Evolutionary conservation across 768 basidiomycete genomes (phyloP).

Genomic region (Cantharellus anzutake): DNA sequence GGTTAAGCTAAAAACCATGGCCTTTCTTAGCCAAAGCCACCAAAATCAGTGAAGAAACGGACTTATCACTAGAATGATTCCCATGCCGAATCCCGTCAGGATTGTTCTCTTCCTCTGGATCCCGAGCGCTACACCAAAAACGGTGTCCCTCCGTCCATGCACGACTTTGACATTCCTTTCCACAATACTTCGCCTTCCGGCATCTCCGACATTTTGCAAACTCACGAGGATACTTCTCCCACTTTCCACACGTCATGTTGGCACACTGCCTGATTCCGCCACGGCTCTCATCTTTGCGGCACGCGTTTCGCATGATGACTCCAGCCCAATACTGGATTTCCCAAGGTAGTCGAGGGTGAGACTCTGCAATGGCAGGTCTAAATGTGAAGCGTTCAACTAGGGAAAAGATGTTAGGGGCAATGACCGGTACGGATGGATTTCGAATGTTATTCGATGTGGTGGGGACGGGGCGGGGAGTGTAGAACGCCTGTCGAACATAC

Average conservation of each 20-base stretch:
- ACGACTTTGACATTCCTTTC: constrained; percentile 89
- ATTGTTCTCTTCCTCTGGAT: constrained; percentile 23
- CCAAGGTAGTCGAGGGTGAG: constrained; percentile 49
- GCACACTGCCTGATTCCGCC: constrained; percentile 96
- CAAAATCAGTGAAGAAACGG: too few relatives aligned
- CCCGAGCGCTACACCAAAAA: constrained; percentile 74
- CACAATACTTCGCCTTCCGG: constrained; percentile 95
- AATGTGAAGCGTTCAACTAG: constrained; percentile 94
- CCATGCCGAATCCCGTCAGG: too few relatives aligned
- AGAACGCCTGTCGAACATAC: constrained; percentile 90
- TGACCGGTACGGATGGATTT: constrained; percentile 2
- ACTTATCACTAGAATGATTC: too few relatives aligned
- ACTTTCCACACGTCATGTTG: constrained; percentile 91
- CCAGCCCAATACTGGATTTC: constrained; percentile 99
- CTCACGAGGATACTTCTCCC: constrained; percentile 84
- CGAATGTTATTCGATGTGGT: constrained; percentile 11
- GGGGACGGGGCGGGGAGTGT: constrained; percentile 29
- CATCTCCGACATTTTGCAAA: constrained; percentile 95
- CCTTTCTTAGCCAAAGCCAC: too few relatives aligned
- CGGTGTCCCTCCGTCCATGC: constrained; percentile 95
- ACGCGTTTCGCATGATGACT: constrained; percentile 99
- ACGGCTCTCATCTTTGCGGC: constrained; percentile 82
- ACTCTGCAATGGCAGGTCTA: constrained; percentile 69
- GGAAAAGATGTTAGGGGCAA: constrained; percentile 80
- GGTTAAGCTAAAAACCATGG: too few relatives aligned